Evolutionary conservation across 352 stramenopile genomes (phyloP).

Genomic region (Phytophthora cactorum): DNA sequence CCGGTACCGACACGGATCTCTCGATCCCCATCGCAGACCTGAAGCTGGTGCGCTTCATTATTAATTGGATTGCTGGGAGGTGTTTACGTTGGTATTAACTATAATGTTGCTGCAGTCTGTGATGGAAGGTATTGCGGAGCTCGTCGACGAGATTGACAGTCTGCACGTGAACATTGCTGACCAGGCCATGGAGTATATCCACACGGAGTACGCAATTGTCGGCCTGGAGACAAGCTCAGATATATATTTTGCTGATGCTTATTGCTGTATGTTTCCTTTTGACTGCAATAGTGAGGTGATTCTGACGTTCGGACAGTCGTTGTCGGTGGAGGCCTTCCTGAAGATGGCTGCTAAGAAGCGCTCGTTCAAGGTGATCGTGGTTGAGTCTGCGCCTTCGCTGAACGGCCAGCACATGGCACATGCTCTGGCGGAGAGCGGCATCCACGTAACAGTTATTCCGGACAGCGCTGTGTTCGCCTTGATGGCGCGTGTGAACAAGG

Average conservation of each 20-base stretch:
- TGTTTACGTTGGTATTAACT: background rate
- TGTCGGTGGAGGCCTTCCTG: slow-evolving; percentile 92
- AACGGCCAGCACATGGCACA: slow-evolving; percentile 93
- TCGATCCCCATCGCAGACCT: slow-evolving; percentile 86
- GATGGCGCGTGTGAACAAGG: slow-evolving; percentile 99
- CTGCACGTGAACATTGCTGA: slow-evolving; percentile 96
- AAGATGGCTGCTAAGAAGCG: slow-evolving; percentile 91
- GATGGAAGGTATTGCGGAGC: slow-evolving; percentile 95
- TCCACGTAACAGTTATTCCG: slow-evolving; percentile 96
- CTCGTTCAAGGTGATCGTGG: slow-evolving; percentile 96
- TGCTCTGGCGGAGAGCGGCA: slow-evolving; percentile 87
- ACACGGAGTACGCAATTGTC: slow-evolving; percentile 83
- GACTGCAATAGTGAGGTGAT: slow-evolving; percentile 89
- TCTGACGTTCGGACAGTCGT: slow-evolving; percentile 94
- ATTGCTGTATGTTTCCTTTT: slow-evolving; percentile 8
- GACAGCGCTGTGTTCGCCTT: slow-evolving; percentile 98
- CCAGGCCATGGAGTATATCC: slow-evolving; percentile 96
- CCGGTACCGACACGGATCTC: slow-evolving; percentile 80
- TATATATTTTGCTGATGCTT: background rate
- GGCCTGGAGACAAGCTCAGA: background rate
- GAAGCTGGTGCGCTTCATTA: slow-evolving; percentile 55
- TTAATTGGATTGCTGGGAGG: background rate
- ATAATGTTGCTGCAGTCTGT: slow-evolving; percentile 66
- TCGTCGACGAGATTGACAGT: slow-evolving; percentile 96
- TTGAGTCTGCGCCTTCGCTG: slow-evolving; percentile 93